Percentiles rank a stretch among this genome's conserved stretches.
phyloP scores from a whole-genome alignment of 148 eudicot genomes.

The Amaranthus cruentus region DNA sequence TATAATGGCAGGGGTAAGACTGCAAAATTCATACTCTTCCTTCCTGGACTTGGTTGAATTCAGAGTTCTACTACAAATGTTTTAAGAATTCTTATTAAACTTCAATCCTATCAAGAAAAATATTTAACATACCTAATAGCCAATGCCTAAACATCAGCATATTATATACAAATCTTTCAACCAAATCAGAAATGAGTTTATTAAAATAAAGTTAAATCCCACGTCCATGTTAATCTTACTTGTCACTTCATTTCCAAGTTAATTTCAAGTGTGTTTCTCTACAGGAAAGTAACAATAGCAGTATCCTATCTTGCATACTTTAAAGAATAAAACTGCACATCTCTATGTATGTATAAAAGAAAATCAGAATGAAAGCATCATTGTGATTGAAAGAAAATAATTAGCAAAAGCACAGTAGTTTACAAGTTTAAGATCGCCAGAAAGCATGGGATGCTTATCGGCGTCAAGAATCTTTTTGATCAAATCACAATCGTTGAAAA shows the following conservation, averaged over 20 bases:
- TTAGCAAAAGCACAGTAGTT: constrained; percentile 2
- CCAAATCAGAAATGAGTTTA: background rate
- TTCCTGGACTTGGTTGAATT: too few relatives aligned
- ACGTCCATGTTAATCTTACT: background rate
- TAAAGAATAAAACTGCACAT: background rate
- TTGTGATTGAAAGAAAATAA: background rate
- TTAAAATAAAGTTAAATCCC: background rate
- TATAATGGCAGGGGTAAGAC: too few relatives aligned
- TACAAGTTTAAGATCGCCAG: constrained; percentile 59
- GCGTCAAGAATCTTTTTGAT: constrained; percentile 60
- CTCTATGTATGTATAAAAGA: background rate
- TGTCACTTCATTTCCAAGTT: constrained; percentile 1
- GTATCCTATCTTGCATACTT: background rate
- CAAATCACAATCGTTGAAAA: constrained; percentile 61
- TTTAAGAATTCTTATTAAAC: background rate
- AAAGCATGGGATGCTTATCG: constrained; percentile 52
- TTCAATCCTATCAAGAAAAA: background rate
- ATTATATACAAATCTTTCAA: background rate
- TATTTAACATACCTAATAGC: background rate
- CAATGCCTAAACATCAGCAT: too few relatives aligned
- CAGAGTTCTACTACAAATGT: too few relatives aligned
- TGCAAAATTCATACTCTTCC: too few relatives aligned
- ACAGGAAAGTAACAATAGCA: background rate
- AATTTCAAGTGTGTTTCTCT: background rate
- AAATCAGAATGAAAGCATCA: background rate